A percentile compares a stretch with the other conserved stretches of the same genome.
Evolutionary conservation across 192 early-diverging fungal genomes (phyloP).

Genomic region (Lunasporangiospora selenospora): DNA sequence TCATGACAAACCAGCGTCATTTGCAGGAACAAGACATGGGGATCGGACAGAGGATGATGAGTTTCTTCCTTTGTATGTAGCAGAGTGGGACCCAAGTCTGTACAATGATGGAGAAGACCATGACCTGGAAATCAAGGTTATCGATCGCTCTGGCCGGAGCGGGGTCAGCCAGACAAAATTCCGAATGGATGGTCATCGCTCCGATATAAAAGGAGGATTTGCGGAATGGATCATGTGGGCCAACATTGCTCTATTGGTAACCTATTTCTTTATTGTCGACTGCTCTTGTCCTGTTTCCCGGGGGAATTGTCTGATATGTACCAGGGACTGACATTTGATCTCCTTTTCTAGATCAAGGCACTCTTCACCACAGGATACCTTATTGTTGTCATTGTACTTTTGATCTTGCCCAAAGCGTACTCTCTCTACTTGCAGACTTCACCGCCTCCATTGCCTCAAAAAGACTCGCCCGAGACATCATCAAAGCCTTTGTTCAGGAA

Average conservation of each 20-base stretch:
- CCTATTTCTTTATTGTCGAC: constrained; percentile 21
- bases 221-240: constrained; percentile 78
- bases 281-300: too few species aligned
- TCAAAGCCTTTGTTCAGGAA: constrained; percentile 20
- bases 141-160: constrained; percentile 59
- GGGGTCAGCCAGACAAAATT: constrained; percentile 64
- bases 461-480: background rate
- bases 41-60: constrained; percentile 30
- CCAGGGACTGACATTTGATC: background rate
- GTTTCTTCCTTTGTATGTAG: constrained; percentile 75
- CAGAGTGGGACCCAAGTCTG: constrained; percentile 70
- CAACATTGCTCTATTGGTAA: constrained; percentile 62
- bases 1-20: constrained; percentile 53
- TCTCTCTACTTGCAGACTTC: constrained; percentile 46
- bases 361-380: constrained; percentile 44
- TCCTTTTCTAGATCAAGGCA: constrained; percentile 21
- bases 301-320: too few species aligned
- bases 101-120: constrained; percentile 77
- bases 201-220: constrained; percentile 67
- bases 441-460: constrained; percentile 6
- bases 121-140: constrained; percentile 63
- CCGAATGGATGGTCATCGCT: constrained; percentile 66
- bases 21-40: constrained; percentile 53
- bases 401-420: constrained; percentile 42
- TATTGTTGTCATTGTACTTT: constrained; percentile 11